Conservation (phyloP, 495 filamentous ascomycete genomes). For the Lindgomyces ingoldianus region DNA sequence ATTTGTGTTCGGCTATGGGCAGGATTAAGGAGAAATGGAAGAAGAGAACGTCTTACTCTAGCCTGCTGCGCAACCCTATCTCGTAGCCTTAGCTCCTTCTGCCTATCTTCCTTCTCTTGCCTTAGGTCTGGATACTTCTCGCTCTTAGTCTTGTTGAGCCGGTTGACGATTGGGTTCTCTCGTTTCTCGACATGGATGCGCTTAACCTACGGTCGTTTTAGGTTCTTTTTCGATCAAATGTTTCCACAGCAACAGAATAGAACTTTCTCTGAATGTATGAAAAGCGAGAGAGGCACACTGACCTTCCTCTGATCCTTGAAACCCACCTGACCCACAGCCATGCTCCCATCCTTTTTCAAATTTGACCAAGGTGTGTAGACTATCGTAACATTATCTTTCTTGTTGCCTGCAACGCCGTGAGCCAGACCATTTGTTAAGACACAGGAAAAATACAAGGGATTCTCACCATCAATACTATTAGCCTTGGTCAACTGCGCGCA, state of each 20-base stretch:
- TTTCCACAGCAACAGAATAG: too few species aligned
- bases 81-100: constrained; percentile 65
- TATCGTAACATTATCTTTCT: constrained; percentile 94
- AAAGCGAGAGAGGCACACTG: background rate
- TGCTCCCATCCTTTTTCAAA: constrained; percentile 90
- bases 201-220: constrained; percentile 77
- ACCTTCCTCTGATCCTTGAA: constrained; percentile 84
- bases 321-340: constrained; percentile 92
- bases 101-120: constrained; percentile 73
- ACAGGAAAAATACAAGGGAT: background rate
- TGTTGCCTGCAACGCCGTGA: constrained; percentile 65
- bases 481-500: constrained; percentile 95
- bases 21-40: background rate
- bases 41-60: constrained; percentile 55
- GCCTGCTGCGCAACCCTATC: constrained; percentile 69
- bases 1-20: too few species aligned
- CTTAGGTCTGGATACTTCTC: constrained; percentile 81
- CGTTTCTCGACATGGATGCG: constrained; percentile 72
- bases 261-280: too few species aligned
- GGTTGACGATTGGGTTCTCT: constrained; percentile 88
- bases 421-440: too few species aligned
- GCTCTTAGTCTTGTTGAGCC: constrained; percentile 90
- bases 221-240: too few species aligned
- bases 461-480: constrained; percentile 90
- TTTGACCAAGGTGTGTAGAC: constrained; percentile 99